Evolutionary conservation across 2,329 filamentous ascomycete species (phyloP).

Genomic region (Apiospora koreana): DNA sequence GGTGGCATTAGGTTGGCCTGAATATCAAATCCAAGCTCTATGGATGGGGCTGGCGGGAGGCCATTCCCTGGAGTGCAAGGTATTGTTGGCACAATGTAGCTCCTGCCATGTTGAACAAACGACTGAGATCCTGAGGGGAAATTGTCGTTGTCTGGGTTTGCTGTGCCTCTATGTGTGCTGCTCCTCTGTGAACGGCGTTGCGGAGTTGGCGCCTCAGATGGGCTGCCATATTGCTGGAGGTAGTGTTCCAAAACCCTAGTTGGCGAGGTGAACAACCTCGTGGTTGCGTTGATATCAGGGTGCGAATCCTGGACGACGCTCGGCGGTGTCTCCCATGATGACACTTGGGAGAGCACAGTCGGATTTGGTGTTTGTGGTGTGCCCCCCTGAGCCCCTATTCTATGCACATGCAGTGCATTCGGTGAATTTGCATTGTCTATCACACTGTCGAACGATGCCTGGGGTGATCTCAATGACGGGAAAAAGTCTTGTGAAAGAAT

Average conservation of each 20-base stretch:
- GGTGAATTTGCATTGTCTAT: conserved; percentile 42
- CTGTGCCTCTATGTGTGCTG: not conserved
- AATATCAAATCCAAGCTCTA: not conserved
- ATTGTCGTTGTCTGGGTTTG: not conserved
- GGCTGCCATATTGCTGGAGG: conserved; percentile 38
- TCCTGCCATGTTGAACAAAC: not conserved
- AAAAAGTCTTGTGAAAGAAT: conserved; percentile 16
- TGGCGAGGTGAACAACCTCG: conserved; percentile 45
- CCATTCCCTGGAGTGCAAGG: conserved; percentile 15
- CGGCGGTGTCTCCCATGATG: conserved; percentile 47
- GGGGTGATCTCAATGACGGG: conserved; percentile 25
- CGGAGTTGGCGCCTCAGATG: conserved; percentile 18
- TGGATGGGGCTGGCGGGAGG: not conserved
- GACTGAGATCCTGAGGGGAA: not conserved
- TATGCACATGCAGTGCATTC: conserved; percentile 25
- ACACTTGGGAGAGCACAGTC: conserved; percentile 27
- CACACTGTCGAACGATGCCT: conserved; percentile 47
- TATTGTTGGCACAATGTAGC: not conserved
- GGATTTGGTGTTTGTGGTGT: conserved; percentile 1
- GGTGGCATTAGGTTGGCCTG: not conserved
- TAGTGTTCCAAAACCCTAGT: conserved; percentile 52
- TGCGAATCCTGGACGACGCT: conserved; percentile 59
- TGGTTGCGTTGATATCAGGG: conserved; percentile 35
- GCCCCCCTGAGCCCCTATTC: not conserved
- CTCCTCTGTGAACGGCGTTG: not conserved